phyloP scores from a whole-genome alignment of 1,284 basidiomycete genomes.

The Mycena citricolor region DNA sequence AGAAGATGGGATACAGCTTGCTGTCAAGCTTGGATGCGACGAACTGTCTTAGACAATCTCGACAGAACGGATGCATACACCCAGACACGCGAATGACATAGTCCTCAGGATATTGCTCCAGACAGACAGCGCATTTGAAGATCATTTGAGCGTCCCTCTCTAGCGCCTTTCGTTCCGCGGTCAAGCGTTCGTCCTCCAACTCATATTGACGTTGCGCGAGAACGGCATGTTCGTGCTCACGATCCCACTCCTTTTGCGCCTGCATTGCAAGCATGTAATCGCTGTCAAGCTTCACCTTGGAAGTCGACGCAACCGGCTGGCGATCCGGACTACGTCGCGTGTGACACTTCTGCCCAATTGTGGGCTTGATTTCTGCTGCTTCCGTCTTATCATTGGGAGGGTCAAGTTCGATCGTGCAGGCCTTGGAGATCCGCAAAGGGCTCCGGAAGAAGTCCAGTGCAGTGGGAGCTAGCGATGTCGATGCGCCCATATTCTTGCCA shows the following conservation, averaged over 20 bases:
- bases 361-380: too few species aligned
- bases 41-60: constrained; percentile 49
- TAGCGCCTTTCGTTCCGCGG: constrained; percentile 36
- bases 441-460: too few species aligned
- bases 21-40: constrained; percentile 48
- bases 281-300: too few species aligned
- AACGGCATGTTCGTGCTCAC: constrained; percentile 16
- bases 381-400: too few species aligned
- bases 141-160: constrained; percentile 30
- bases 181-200: constrained; percentile 43
- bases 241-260: constrained; percentile 15
- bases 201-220: constrained; percentile 41
- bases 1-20: constrained; percentile 58
- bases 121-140: constrained; percentile 59
- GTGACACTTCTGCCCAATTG: too few species aligned
- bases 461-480: too few species aligned
- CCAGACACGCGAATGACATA: constrained; percentile 42
- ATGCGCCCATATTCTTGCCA: too few species aligned
- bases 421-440: too few species aligned
- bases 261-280: constrained; percentile 16
- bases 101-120: constrained; percentile 50
- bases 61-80: constrained; percentile 59
- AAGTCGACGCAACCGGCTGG: too few species aligned
- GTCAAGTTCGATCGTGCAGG: too few species aligned
- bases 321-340: too few species aligned